These are phyloP conservation scores for Bassia scoparia DNA, from an alignment of 148 eudicot species.

Conservation along the genomic window DNA sequence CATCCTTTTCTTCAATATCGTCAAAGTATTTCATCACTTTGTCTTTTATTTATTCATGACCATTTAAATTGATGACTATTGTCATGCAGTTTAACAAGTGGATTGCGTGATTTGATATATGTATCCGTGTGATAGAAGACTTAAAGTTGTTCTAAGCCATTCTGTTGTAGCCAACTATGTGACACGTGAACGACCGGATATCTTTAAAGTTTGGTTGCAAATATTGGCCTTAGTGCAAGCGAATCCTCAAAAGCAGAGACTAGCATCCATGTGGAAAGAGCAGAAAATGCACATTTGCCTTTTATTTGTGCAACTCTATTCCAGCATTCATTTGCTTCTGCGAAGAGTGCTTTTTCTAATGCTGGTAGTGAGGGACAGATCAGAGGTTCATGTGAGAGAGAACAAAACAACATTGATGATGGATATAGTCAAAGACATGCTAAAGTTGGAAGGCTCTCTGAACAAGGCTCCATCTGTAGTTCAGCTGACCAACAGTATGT, in stretches of 20 bases:
- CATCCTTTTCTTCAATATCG: background rate
- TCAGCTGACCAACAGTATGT: slow-evolving; percentile 38
- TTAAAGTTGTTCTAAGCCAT: slow-evolving; percentile 86
- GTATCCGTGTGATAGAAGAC: slow-evolving; percentile 83
- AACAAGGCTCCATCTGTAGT: slow-evolving; percentile 68
- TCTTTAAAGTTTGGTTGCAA: slow-evolving; percentile 65
- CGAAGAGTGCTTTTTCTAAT: slow-evolving; percentile 68
- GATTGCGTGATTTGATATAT: slow-evolving; percentile 64
- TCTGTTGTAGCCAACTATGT: slow-evolving; percentile 62
- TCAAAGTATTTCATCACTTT: background rate
- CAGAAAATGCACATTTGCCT: slow-evolving; percentile 72
- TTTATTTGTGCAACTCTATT: slow-evolving; percentile 65
- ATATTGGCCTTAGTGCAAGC: slow-evolving; percentile 82
- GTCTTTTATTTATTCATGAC: background rate
- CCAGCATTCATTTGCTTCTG: slow-evolving; percentile 67
- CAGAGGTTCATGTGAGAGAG: slow-evolving; percentile 28
- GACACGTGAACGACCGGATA: slow-evolving; percentile 54
- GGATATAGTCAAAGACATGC: slow-evolving; percentile 67
- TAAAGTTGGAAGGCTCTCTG: slow-evolving; percentile 77
- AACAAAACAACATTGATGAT: slow-evolving; percentile 43
- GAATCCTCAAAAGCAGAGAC: slow-evolving; percentile 83
- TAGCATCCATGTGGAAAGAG: slow-evolving; percentile 84
- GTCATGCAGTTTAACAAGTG: slow-evolving; percentile 70
- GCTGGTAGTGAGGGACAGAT: slow-evolving; percentile 35
- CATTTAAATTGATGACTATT: background rate